These are phyloP conservation scores for Pythium oligandrum DNA, from an alignment of 352 stramenopile genomes.

Conservation along the genomic window DNA sequence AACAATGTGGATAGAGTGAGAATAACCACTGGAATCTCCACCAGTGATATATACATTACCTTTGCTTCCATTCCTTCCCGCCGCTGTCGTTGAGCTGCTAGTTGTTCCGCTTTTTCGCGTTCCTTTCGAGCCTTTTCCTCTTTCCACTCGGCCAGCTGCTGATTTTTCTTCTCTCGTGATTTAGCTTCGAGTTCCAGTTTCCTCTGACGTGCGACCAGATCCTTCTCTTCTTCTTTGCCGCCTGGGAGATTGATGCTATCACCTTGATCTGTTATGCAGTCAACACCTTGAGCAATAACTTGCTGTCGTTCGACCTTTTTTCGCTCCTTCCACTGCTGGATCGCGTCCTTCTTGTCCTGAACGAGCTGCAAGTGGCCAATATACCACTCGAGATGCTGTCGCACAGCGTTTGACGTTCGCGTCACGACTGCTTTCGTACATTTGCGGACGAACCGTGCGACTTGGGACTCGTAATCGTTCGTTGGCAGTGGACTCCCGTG, in stretches of 20 bases:
- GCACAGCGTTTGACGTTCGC: constrained; percentile 43
- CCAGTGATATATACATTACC: constrained; percentile 14
- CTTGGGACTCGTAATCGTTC: constrained; percentile 26
- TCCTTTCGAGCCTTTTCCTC: constrained; percentile 37
- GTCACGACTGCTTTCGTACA: constrained; percentile 52
- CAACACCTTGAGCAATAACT: constrained; percentile 37
- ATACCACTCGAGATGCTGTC: constrained; percentile 69
- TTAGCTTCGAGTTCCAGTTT: constrained; percentile 14
- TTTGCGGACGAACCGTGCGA: constrained; percentile 44
- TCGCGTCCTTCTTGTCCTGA: constrained; percentile 54
- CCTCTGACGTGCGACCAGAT: background rate
- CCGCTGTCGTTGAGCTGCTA: constrained; percentile 24
- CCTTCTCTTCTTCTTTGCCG: constrained; percentile 6
- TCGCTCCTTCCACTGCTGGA: constrained; percentile 45
- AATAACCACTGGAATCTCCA: no score
- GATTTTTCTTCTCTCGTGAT: constrained; percentile 21
- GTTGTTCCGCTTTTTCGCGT: constrained; percentile 21
- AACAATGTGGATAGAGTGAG: no score
- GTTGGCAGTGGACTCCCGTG: background rate
- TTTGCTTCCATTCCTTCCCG: constrained; percentile 44
- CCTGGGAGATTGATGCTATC: background rate
- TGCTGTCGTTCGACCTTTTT: constrained; percentile 46
- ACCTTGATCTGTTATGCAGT: constrained; percentile 5
- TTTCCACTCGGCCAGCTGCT: constrained; percentile 35
- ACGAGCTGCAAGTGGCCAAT: constrained; percentile 41